Conservation (phyloP, 2,329 filamentous ascomycete species). For the Canariomyces notabilis region DNA sequence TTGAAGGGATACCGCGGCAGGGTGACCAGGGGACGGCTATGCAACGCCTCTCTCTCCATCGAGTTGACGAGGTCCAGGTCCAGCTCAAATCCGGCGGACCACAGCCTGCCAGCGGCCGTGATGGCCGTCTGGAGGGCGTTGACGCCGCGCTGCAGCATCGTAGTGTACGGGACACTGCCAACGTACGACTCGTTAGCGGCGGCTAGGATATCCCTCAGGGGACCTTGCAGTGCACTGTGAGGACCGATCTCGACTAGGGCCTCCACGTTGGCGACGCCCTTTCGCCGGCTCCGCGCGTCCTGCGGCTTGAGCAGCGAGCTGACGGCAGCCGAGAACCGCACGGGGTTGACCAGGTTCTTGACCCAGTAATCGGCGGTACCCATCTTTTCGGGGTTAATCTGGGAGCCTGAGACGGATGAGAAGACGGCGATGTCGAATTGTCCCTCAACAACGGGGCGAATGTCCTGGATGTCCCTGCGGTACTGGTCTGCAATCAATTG, state of each 20-base stretch:
- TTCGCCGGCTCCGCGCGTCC: conserved; percentile 11
- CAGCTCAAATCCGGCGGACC: too few relatives aligned
- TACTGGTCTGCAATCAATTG: conserved; percentile 19
- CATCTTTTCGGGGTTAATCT: conserved; percentile 13
- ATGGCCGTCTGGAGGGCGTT: too few relatives aligned
- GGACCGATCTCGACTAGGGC: conserved; percentile 31
- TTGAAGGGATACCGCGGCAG: too few relatives aligned
- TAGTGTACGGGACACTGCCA: too few relatives aligned
- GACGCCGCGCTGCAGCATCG: too few relatives aligned
- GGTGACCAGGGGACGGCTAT: too few relatives aligned
- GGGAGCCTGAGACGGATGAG: background rate
- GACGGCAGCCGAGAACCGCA: conserved; percentile 30
- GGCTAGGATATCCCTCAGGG: conserved; percentile 14
- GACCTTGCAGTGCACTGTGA: conserved; percentile 37
- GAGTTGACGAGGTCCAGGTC: too few relatives aligned
- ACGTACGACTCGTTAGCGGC: too few relatives aligned
- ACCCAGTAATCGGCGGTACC: conserved; percentile 28
- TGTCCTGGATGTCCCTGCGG: conserved; percentile 17
- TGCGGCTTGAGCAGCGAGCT: conserved; percentile 11
- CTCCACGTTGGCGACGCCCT: conserved; percentile 25
- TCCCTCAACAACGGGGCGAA: too few relatives aligned
- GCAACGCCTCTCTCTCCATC: too few relatives aligned
- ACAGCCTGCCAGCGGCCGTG: too few relatives aligned
- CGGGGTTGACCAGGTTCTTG: conserved; percentile 30
- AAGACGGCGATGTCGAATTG: too few relatives aligned